Percentiles rank a stretch among this genome's conserved stretches.
Evolutionary conservation across 306 rosid species (phyloP).

Genomic region (Lathyrus oleraceus): DNA sequence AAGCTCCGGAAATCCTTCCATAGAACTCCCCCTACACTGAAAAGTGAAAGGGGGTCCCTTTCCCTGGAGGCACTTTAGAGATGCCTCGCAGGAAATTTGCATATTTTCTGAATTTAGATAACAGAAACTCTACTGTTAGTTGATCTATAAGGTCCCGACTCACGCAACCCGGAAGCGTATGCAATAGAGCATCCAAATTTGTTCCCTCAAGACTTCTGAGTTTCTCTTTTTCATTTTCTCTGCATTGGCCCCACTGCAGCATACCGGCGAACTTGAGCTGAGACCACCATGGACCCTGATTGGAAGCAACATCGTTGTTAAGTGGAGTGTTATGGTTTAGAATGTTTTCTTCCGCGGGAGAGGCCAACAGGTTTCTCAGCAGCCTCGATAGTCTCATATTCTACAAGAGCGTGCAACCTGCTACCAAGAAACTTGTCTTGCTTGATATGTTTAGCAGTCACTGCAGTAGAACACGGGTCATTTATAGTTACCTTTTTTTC

Average conservation of each 20-base stretch:
- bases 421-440: too few species aligned
- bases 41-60: constrained; percentile 65
- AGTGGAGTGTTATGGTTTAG: constrained; percentile 30
- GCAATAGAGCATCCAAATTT: constrained; percentile 89
- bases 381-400: too few species aligned
- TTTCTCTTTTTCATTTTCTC: constrained; percentile 88
- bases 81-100: constrained; percentile 84
- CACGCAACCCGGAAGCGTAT: constrained; percentile 97
- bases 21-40: constrained; percentile 59
- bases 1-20: constrained; percentile 51
- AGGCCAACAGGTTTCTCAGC: constrained; percentile 67
- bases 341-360: constrained; percentile 20
- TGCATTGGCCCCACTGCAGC: constrained; percentile 80
- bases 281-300: constrained; percentile 66
- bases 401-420: too few species aligned
- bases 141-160: constrained; percentile 99
- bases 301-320: constrained; percentile 36
- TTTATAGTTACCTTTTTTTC: too few species aligned
- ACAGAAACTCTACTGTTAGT: too few species aligned
- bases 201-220: constrained; percentile 86
- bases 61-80: constrained; percentile 79
- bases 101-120: constrained; percentile 80
- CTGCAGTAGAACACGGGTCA: too few species aligned
- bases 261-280: constrained; percentile 62
- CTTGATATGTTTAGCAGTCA: too few species aligned